Base-by-base conservation (phyloP, 1,284 basidiomycete genomes). In the Macrocystidia cucumis region DNA sequence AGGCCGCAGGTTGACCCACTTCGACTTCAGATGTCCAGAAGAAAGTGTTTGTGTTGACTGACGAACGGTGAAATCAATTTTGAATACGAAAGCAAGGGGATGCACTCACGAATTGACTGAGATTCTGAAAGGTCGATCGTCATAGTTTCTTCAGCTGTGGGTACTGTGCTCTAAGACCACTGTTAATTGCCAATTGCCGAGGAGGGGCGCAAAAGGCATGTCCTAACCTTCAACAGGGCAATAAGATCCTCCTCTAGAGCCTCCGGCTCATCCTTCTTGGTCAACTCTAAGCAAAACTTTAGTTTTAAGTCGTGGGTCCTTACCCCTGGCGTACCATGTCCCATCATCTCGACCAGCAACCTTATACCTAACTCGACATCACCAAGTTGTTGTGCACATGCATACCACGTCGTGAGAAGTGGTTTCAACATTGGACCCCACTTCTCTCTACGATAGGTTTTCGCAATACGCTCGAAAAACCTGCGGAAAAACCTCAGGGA, bases 401-500 rank as follows among this genome's bases (percentile, higher is more conserved):
- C 65, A 58, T 88, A 86, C 83, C 86, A 91, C 14, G 79, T 73
- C 23, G 67, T 62, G 22, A 91, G 64, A 9, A 92, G 70, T 3
- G 85, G 75, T 29, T 67, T 65, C 11, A 92, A 65, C 56, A 95
- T 69, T 0, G 68, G 55, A 6, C 65, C 61, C 89, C 89, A 95
- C 34, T 72, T 67, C 52, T 93, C 90, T 36, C 74, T 63, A n/a
- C 81, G 72, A 52, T 93, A 95, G 0, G 79, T 84, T 50, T 75
- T 81, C 1, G 83, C 78, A 40, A 95, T 93, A 19, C 87, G 74
- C 48, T 91, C 88, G 52, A 91, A 89, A 60, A 93, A 95, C 30
- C 87, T 91, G 38, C 17, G 19, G 16, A 8, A 36, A 13, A 24
- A 18, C 8, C n/a, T n/a, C n/a, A 20, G 34, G 48, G 18, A 50